Conservation (phyloP, 2,329 filamentous ascomycete species). For the Exserohilum turcica region DNA sequence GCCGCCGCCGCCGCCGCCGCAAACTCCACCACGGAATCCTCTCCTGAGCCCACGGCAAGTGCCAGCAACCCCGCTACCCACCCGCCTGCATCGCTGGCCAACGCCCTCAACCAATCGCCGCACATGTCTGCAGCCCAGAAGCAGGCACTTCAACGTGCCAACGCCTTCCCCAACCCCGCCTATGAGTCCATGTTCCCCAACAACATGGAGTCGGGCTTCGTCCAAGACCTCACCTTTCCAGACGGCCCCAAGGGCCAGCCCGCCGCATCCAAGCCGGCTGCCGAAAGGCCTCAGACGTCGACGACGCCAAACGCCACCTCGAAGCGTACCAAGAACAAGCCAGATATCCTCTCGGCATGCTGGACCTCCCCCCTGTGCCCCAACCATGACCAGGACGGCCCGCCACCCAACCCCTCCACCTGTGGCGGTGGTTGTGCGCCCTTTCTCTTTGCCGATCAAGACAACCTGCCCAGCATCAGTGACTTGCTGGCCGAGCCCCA, state of each 20-base stretch:
- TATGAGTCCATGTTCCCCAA: constrained; percentile 48
- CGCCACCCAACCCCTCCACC: constrained; percentile 48
- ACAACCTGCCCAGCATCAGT: constrained; percentile 38
- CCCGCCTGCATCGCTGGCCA: constrained; percentile 29
- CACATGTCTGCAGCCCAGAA: constrained; percentile 34
- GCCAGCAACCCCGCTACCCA: constrained; percentile 30
- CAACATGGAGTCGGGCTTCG: constrained; percentile 41
- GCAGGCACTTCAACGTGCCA: constrained; percentile 34
- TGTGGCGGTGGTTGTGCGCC: constrained; percentile 50
- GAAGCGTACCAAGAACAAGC: constrained; percentile 45
- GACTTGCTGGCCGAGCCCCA: constrained; percentile 37
- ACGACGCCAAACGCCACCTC: constrained; percentile 18
- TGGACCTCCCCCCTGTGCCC: constrained; percentile 51
- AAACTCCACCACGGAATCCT: constrained; percentile 46
- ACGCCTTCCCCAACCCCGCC: constrained; percentile 41
- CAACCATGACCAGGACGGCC: constrained; percentile 46
- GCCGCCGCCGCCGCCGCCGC: constrained; percentile 37
- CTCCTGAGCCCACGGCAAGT: constrained; percentile 41
- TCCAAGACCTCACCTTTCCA: constrained; percentile 47
- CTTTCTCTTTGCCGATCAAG: constrained; percentile 47
- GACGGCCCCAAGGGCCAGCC: constrained; percentile 38
- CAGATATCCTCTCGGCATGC: constrained; percentile 48
- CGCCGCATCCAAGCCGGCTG: constrained; percentile 15
- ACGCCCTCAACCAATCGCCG: constrained; percentile 28
- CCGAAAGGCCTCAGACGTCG: constrained; percentile 25